A percentile compares a stretch with the other conserved stretches of the same genome.
phyloP scores from a whole-genome alignment of 495 filamentous ascomycete genomes.

The Hypoxylon rickii region DNA sequence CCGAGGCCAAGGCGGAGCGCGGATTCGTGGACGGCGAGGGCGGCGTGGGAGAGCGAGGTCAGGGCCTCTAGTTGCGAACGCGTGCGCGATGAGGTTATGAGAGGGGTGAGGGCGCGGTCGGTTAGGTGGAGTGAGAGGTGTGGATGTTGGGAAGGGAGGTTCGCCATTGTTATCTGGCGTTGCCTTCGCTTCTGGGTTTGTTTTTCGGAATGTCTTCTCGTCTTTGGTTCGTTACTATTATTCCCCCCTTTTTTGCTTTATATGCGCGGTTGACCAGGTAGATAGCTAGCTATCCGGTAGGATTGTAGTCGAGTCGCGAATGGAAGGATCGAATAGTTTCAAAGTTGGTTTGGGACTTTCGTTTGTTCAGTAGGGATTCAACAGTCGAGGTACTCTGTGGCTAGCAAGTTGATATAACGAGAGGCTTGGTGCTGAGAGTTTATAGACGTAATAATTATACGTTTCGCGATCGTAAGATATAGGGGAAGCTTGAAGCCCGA shows the following conservation, averaged over 20 bases:
- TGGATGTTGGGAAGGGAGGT: slow-evolving; percentile 43
- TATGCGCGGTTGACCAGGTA: too few species aligned
- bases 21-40: slow-evolving; percentile 45
- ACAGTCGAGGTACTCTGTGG: too few species aligned
- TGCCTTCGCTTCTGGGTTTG: background rate
- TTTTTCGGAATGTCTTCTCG: background rate
- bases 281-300: too few species aligned
- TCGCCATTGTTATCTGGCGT: slow-evolving; percentile 44
- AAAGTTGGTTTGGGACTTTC: too few species aligned
- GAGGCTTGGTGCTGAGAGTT: too few species aligned
- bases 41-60: slow-evolving; percentile 42
- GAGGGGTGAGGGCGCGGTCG: slow-evolving; percentile 47
- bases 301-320: too few species aligned
- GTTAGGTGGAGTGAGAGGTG: slow-evolving; percentile 46
- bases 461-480: too few species aligned
- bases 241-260: too few species aligned
- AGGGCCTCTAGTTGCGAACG: slow-evolving; percentile 38
- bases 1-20: slow-evolving; percentile 45
- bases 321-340: too few species aligned
- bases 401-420: too few species aligned
- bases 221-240: background rate
- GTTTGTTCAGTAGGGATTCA: too few species aligned
- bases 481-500: background rate
- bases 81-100: slow-evolving; percentile 45
- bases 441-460: too few species aligned